These are phyloP conservation scores for Boletus rubroflammeus DNA, from an alignment of 768 basidiomycete genomes.

Conservation along the genomic window DNA sequence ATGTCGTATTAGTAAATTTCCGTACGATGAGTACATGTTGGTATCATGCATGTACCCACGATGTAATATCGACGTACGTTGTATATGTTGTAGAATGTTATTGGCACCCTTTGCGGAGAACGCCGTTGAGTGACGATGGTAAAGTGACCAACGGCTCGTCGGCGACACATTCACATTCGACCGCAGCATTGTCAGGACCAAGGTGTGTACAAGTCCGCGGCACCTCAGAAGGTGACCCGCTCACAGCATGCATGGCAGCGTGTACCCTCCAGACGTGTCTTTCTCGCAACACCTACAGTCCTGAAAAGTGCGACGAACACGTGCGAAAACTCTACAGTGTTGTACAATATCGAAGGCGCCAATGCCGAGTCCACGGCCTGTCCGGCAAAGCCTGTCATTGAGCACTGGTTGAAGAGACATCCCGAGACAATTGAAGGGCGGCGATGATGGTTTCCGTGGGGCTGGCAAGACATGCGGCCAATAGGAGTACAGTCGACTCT, in stretches of 20 bases:
- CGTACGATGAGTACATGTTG: neutral
- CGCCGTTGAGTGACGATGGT: neutral
- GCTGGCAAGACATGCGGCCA: neutral
- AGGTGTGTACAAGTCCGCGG: slow-evolving; percentile 11
- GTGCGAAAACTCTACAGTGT: slow-evolving; percentile 58
- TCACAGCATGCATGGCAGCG: slow-evolving; percentile 35
- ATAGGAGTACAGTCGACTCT: no score
- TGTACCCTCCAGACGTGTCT: slow-evolving; percentile 64
- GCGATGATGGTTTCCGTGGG: neutral
- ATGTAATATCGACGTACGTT: neutral
- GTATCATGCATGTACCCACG: slow-evolving; percentile 3
- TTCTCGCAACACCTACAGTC: slow-evolving; percentile 58
- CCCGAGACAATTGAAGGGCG: slow-evolving; percentile 1
- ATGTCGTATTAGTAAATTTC: no score
- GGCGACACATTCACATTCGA: neutral
- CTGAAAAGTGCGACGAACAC: slow-evolving; percentile 55
- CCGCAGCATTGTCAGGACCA: slow-evolving; percentile 20
- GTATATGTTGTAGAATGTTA: neutral
- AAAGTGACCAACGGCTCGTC: neutral
- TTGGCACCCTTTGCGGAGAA: neutral
- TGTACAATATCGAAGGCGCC: slow-evolving; percentile 48
- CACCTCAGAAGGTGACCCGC: slow-evolving; percentile 19
- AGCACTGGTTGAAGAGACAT: slow-evolving; percentile 50
- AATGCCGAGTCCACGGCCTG: slow-evolving; percentile 57
- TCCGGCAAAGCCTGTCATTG: slow-evolving; percentile 49